These are phyloP conservation scores for Coemansia sp. DNA, from an alignment of 192 early-diverging fungal species.

Conservation along the genomic window DNA sequence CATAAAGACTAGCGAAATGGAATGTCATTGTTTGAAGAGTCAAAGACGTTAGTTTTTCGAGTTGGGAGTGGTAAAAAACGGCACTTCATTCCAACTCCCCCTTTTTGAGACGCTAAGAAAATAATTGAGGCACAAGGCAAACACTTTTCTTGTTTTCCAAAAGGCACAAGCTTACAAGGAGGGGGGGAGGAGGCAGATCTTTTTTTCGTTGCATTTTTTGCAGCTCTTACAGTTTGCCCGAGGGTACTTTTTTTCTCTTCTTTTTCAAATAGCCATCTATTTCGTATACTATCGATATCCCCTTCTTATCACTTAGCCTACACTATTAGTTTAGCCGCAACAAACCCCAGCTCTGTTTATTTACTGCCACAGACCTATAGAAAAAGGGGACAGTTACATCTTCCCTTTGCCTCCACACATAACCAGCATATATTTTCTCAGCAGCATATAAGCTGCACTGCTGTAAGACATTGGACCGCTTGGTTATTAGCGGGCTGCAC, in stretches of 20 bases:
- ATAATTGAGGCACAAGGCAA: constrained; percentile 3
- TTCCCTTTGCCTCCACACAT: neutral
- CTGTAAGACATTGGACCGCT: too few relatives aligned
- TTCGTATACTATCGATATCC: constrained; percentile 49
- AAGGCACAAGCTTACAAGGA: neutral
- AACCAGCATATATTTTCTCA: constrained; percentile 3
- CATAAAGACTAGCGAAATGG: too few relatives aligned
- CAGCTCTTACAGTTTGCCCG: constrained; percentile 9
- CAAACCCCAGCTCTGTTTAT: neutral
- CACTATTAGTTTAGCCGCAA: constrained; percentile 29
- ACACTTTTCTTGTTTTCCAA: constrained; percentile 9
- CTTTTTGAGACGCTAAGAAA: too few relatives aligned
- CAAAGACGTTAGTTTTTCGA: too few relatives aligned
- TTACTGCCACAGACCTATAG: neutral
- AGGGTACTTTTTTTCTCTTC: constrained; percentile 13
- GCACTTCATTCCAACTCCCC: too few relatives aligned
- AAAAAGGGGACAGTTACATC: neutral
- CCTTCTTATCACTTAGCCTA: constrained; percentile 12
- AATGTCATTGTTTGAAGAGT: too few relatives aligned
- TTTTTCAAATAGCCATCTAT: constrained; percentile 15
- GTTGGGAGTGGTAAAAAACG: too few relatives aligned
- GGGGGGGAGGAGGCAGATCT: constrained; percentile 1
- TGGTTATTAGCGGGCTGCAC: too few relatives aligned
- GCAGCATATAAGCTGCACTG: too few relatives aligned
- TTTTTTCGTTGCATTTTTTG: constrained; percentile 6